These are phyloP conservation scores for Naganishia cerealis DNA, from an alignment of 1,284 basidiomycete species.

Conservation along the genomic window DNA sequence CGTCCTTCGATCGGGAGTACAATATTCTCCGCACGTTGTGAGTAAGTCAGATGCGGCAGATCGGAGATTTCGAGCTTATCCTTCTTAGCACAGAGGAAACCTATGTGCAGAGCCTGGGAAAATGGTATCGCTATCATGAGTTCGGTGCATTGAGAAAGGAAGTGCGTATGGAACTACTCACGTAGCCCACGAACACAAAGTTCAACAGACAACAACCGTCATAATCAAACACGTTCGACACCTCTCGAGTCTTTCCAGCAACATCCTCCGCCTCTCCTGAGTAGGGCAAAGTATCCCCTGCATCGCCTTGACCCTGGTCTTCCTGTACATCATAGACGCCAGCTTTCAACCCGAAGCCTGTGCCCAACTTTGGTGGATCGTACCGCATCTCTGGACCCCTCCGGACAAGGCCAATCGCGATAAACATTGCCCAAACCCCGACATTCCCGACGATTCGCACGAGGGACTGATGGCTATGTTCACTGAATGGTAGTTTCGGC, in stretches of 20 bases:
- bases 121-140: constrained; percentile 15
- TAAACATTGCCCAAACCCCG: constrained; percentile 22
- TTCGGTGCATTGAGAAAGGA: not conserved
- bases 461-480: not conserved
- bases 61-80: constrained; percentile 43
- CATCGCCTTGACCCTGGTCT: constrained; percentile 10
- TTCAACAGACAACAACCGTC: constrained; percentile 46
- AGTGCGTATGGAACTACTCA: constrained; percentile 35
- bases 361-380: constrained; percentile 41
- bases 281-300: not conserved
- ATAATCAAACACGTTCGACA: constrained; percentile 49
- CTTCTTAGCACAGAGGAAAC: constrained; percentile 38
- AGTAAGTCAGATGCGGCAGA: constrained; percentile 47
- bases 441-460: constrained; percentile 30
- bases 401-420: constrained; percentile 44
- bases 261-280: not conserved
- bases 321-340: constrained; percentile 19
- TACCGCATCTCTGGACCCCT: constrained; percentile 46
- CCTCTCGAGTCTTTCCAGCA: constrained; percentile 13
- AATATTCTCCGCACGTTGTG: constrained; percentile 40
- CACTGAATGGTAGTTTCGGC: constrained; percentile 22
- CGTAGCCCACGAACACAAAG: constrained; percentile 47
- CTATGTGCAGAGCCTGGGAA: constrained; percentile 41
- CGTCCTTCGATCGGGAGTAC: constrained; percentile 28
- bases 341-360: constrained; percentile 44